These are phyloP conservation scores for Hirschfeldia incana DNA, from an alignment of 345 rosid genomes.

Conservation along the genomic window DNA sequence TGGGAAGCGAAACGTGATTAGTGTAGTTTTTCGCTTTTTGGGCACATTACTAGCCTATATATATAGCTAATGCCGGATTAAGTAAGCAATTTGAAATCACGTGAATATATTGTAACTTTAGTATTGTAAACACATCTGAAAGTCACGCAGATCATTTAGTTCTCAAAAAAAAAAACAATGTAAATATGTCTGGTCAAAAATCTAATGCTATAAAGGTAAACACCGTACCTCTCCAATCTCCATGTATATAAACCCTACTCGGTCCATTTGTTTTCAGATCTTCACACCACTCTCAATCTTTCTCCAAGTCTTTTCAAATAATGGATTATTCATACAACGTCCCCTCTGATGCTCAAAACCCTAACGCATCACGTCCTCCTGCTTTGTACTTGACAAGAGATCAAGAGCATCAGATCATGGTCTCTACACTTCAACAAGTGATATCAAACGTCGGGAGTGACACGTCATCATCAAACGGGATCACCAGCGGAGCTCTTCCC, in stretches of 20 bases:
- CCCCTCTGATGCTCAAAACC: not conserved
- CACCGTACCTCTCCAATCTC: not conserved
- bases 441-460: slow-evolving; percentile 1
- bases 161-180: too few relatives aligned
- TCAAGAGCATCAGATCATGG: slow-evolving; percentile 22
- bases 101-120: too few relatives aligned
- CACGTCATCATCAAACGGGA: not conserved
- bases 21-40: too few relatives aligned
- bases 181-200: not conserved
- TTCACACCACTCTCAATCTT: not conserved
- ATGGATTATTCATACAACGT: not conserved
- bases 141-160: not conserved
- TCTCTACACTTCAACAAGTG: slow-evolving; percentile 17
- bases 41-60: too few relatives aligned
- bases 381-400: slow-evolving; percentile 9
- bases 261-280: not conserved
- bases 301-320: not conserved
- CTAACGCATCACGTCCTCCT: not conserved
- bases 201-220: not conserved
- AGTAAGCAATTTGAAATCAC: too few relatives aligned
- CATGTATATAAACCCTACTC: not conserved
- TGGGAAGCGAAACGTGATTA: too few relatives aligned
- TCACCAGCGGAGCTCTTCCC: not conserved
- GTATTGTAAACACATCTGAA: not conserved
- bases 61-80: too few relatives aligned